Conservation (phyloP, 345 rosid species). For the Linum usitatissimum region DNA sequence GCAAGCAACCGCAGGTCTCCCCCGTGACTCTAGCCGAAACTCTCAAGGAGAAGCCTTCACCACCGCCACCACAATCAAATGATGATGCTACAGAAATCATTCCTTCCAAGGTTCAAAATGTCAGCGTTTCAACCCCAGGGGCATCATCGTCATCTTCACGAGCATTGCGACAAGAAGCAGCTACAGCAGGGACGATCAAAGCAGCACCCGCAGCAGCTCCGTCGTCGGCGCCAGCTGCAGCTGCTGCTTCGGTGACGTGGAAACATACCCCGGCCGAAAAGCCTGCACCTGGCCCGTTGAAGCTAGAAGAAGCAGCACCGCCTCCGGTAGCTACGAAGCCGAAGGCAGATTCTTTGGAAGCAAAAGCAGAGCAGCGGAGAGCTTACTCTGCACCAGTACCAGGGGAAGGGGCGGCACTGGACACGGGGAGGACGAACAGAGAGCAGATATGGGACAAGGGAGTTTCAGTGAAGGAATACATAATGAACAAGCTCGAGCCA, state of each 20-base stretch:
- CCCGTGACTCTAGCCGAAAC: constrained; percentile 32
- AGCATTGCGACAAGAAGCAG: not conserved
- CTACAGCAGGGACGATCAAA: not conserved
- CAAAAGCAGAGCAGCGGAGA: not conserved
- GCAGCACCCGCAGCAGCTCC: constrained; percentile 11
- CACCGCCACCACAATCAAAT: constrained; percentile 36
- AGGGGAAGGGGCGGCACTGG: constrained; percentile 6
- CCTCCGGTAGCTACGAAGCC: constrained; percentile 4
- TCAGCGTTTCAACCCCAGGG: constrained; percentile 18
- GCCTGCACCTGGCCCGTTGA: not conserved
- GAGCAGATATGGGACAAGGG: constrained; percentile 52
- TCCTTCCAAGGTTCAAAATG: constrained; percentile 39
- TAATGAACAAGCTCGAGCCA: constrained; percentile 53
- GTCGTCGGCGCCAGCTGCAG: not conserved
- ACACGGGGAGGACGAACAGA: not conserved
- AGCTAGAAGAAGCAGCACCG: not conserved
- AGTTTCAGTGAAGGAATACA: constrained; percentile 65
- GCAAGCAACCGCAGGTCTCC: not conserved
- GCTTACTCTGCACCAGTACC: constrained; percentile 2
- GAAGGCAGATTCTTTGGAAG: not conserved
- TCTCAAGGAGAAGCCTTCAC: constrained; percentile 35
- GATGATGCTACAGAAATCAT: constrained; percentile 37
- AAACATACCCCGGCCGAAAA: not conserved
- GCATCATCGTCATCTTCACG: not conserved
- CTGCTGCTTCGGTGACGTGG: not conserved